Conservation (phyloP, 768 basidiomycete species). For the Lentinula edodes region DNA sequence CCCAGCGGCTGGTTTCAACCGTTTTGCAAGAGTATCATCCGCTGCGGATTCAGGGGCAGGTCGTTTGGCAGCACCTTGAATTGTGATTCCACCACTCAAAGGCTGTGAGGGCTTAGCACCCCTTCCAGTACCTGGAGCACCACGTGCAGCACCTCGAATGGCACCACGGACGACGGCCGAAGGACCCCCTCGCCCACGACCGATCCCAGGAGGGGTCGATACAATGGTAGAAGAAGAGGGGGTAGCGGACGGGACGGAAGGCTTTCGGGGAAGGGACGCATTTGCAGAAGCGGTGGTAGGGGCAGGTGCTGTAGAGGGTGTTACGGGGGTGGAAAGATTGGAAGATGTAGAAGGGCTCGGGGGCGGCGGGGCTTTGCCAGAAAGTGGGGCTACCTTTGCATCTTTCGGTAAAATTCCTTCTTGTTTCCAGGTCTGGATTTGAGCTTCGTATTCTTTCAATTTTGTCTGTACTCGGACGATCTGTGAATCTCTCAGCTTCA, state of each 20-base stretch:
- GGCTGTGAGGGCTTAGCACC: slow-evolving; percentile 14
- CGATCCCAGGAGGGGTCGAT: slow-evolving; percentile 9
- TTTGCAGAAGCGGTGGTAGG: slow-evolving; percentile 9
- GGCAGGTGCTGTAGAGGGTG: slow-evolving; percentile 15
- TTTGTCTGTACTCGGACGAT: slow-evolving; percentile 54
- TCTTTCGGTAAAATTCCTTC: slow-evolving; percentile 40
- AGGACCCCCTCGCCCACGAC: slow-evolving; percentile 23
- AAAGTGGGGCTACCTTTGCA: slow-evolving; percentile 15
- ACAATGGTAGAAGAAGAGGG: slow-evolving; percentile 13
- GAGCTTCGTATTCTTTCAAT: slow-evolving; percentile 65
- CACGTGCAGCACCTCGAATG: slow-evolving; percentile 18
- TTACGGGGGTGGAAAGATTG: slow-evolving; percentile 15
- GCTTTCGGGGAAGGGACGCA: slow-evolving; percentile 24
- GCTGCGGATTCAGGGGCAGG: slow-evolving; percentile 1
- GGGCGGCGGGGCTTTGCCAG: slow-evolving; percentile 22
- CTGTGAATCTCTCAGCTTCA: slow-evolving; percentile 67
- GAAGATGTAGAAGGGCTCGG: slow-evolving; percentile 19
- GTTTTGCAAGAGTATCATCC: slow-evolving; percentile 8
- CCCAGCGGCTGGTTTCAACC: slow-evolving; percentile 7
- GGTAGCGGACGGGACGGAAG: slow-evolving; percentile 18
- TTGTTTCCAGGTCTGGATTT: slow-evolving; percentile 52
- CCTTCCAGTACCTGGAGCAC: slow-evolving; percentile 29
- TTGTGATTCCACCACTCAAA: slow-evolving; percentile 4
- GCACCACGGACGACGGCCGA: slow-evolving; percentile 25
- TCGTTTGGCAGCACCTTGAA: slow-evolving; percentile 8